These are phyloP conservation scores for Solanum verrucosum DNA, from an alignment of 257 asterid species.

Conservation along the genomic window DNA sequence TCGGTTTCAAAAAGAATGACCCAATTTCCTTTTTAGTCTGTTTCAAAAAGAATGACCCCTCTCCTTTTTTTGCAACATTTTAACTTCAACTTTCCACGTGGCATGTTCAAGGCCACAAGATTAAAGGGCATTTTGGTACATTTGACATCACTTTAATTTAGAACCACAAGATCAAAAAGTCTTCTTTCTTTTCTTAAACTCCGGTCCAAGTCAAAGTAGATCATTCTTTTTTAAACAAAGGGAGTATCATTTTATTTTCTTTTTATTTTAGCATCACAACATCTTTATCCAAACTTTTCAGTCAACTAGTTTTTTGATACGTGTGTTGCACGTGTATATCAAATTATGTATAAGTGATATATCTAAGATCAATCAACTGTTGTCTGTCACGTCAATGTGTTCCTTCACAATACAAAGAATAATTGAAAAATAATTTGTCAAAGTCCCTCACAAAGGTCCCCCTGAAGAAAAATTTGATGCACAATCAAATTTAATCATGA, in stretches of 20 bases:
- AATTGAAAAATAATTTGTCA: not conserved
- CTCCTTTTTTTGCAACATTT: no score
- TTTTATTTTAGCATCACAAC: not conserved
- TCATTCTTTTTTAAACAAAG: no score
- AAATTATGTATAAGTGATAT: not conserved
- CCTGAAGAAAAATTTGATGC: not conserved
- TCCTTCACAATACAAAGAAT: not conserved
- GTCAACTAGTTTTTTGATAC: not conserved
- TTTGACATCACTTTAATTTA: no score
- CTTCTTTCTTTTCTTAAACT: no score
- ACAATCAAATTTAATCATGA: not conserved
- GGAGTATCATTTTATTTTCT: not conserved
- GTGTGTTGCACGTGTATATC: not conserved
- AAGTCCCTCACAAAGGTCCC: not conserved
- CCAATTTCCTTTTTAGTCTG: no score
- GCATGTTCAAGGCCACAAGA: no score
- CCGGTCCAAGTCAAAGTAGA: no score
- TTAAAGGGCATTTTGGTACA: no score
- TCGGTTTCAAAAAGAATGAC: no score
- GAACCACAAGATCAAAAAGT: no score
- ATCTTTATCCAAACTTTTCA: not conserved
- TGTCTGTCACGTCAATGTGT: not conserved
- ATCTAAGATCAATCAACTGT: not conserved
- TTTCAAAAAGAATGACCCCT: no score
- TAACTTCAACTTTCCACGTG: no score